Conservation (phyloP, 805 yeast genomes). For the Cyberlindnera sargentensis region DNA sequence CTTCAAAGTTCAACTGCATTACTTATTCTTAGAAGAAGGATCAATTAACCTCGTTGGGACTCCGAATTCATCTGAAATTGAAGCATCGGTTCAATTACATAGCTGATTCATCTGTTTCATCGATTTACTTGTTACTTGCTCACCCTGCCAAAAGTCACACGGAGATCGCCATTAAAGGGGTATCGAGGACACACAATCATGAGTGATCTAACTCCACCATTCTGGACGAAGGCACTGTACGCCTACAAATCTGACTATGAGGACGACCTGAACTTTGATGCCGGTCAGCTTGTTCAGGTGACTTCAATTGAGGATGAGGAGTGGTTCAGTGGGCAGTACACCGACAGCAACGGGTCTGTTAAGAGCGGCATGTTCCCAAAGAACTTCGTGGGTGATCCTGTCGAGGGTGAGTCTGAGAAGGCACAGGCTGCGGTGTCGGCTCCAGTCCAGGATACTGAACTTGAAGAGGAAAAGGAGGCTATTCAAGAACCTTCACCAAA, state of each 20-base stretch:
- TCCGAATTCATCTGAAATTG: too few relatives aligned
- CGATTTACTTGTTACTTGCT: background rate
- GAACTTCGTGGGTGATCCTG: slow-evolving; percentile 53
- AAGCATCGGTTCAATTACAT: too few relatives aligned
- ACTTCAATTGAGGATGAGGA: slow-evolving; percentile 82
- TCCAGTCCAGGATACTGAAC: background rate
- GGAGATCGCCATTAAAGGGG: background rate
- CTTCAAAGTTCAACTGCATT: too few relatives aligned
- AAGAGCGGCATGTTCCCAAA: slow-evolving; percentile 80
- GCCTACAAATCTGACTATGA: slow-evolving; percentile 66
- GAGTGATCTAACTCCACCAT: slow-evolving; percentile 35
- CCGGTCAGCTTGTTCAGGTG: slow-evolving; percentile 68
- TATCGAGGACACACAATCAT: background rate
- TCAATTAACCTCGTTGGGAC: too few relatives aligned
- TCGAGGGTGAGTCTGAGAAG: slow-evolving; percentile 1
- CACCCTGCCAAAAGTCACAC: background rate
- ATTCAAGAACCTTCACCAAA: too few relatives aligned
- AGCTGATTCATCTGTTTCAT: too few relatives aligned
- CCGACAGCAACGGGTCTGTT: slow-evolving; percentile 32
- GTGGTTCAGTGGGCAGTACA: slow-evolving; percentile 75
- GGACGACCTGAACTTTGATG: slow-evolving; percentile 72
- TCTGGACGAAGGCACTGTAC: slow-evolving; percentile 59
- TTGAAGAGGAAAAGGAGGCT: too few relatives aligned
- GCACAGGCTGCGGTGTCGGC: background rate
- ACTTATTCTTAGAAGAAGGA: too few relatives aligned